These are phyloP conservation scores for Lagenaria siceraria DNA, from an alignment of 306 rosid species.

Conservation along the genomic window DNA sequence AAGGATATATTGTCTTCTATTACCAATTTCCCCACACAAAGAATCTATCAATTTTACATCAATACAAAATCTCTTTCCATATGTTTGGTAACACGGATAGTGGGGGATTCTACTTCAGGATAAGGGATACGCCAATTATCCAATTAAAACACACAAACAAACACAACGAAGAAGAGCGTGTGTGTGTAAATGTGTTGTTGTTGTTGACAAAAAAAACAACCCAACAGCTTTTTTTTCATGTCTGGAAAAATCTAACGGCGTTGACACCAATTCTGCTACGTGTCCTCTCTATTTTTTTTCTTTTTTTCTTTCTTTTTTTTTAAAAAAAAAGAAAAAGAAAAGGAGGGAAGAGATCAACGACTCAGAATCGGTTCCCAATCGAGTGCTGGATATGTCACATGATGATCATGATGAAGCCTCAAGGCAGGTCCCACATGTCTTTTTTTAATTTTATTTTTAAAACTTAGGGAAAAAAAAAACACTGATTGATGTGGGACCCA, in stretches of 20 bases:
- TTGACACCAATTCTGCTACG: constrained; percentile 36
- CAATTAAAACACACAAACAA: neutral
- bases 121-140: neutral
- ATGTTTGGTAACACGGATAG: constrained; percentile 3
- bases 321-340: neutral
- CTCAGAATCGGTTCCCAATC: constrained; percentile 1
- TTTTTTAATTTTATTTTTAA: neutral
- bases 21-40: neutral
- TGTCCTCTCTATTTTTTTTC: constrained; percentile 7
- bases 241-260: constrained; percentile 38
- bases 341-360: neutral
- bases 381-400: constrained; percentile 33
- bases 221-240: neutral
- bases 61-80: neutral
- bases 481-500: neutral
- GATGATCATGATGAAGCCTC: constrained; percentile 23
- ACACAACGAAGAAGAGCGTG: neutral
- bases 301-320: neutral
- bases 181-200: too few relatives aligned
- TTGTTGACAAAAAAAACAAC: constrained; percentile 39
- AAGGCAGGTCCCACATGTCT: neutral
- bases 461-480: neutral
- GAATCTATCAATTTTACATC: neutral
- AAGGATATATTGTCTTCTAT: neutral
- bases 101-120: neutral